Evolutionary conservation across 1,139 yeast genomes (phyloP), one percentile per base, ranked within the genome.

Genomic region (Pichia sp.): DNA sequence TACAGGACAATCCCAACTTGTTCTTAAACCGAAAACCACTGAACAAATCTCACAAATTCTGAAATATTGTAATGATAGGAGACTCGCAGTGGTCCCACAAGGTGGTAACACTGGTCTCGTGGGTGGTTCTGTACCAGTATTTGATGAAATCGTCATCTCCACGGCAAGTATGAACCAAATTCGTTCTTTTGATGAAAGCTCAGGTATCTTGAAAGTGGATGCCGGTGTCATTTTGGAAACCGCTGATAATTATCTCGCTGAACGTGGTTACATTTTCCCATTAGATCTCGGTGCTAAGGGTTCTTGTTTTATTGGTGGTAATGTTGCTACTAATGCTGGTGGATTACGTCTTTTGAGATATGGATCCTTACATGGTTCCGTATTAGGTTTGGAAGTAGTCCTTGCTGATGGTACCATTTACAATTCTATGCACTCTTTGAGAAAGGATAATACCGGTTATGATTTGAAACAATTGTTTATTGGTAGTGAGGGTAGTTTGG

Each of bases 51-150:
- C 91, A 4, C 55, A 74, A 50, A 85, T 91, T 45, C 56, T 91
- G 52, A 77, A 78, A 56, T 82, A 86, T 60, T 86, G 96, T 66
- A 83, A 84, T 54, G 84, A 79, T 22, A 64, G 78, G 34, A 73
- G 69, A 44, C 63, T 88, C 26, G 96, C 97, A 0, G 79, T 88
- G 31, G 96, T 86, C 6, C 97, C 98, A 11, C 97, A 91, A 61
- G 96, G 97, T 54, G 98, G 98, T 44, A 88, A 88, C 60, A 88
- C 97, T 4, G 96, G 96, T 15, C 72, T 88, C 36, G 98, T 91
- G 26, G 98, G 97, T 40, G 98, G 97, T 3, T 82, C 94, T 2
- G 77, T 79, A 21, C 96, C 98, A 0, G 79, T 88, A 2, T 91
- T 87, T 58, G 98, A 88, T 58, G 98, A 88, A 61, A 75, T 91